Conservation (phyloP, 2,329 filamentous ascomycete species). For the Teratosphaeria epicoccoides region DNA sequence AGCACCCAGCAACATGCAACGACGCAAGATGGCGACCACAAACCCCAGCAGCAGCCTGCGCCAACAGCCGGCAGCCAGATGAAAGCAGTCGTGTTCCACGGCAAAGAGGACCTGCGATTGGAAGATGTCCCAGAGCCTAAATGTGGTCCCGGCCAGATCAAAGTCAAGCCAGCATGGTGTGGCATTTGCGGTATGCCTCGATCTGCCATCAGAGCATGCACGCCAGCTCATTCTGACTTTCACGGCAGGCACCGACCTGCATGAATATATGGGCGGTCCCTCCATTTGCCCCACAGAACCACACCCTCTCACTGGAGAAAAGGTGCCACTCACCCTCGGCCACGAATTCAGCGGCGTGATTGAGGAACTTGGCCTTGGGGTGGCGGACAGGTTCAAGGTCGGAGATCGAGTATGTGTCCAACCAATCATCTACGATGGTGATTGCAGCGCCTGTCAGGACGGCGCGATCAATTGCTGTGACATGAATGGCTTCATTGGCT, state of each 20-base stretch:
- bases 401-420: slow-evolving; percentile 37
- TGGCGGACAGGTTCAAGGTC: slow-evolving; percentile 34
- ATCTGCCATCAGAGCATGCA: neutral
- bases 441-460: slow-evolving; percentile 42
- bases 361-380: slow-evolving; percentile 42
- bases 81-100: slow-evolving; percentile 30
- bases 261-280: slow-evolving; percentile 27
- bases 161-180: slow-evolving; percentile 28
- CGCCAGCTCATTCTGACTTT: neutral
- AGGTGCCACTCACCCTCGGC: slow-evolving; percentile 42
- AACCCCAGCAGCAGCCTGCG: slow-evolving; percentile 2
- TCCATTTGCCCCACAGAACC: slow-evolving; percentile 37
- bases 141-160: slow-evolving; percentile 26
- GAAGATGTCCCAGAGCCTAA: slow-evolving; percentile 25
- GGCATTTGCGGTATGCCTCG: slow-evolving; percentile 20
- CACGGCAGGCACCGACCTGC: slow-evolving; percentile 13
- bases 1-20: neutral
- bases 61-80: slow-evolving; percentile 11
- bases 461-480: slow-evolving; percentile 45
- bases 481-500: slow-evolving; percentile 43
- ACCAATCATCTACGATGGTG: slow-evolving; percentile 46
- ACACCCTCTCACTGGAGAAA: slow-evolving; percentile 44
- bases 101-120: slow-evolving; percentile 26
- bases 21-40: slow-evolving; percentile 6
- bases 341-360: slow-evolving; percentile 44